phyloP scores from a whole-genome alignment of 768 basidiomycete species.

The Podaxis carcinomalis region DNA sequence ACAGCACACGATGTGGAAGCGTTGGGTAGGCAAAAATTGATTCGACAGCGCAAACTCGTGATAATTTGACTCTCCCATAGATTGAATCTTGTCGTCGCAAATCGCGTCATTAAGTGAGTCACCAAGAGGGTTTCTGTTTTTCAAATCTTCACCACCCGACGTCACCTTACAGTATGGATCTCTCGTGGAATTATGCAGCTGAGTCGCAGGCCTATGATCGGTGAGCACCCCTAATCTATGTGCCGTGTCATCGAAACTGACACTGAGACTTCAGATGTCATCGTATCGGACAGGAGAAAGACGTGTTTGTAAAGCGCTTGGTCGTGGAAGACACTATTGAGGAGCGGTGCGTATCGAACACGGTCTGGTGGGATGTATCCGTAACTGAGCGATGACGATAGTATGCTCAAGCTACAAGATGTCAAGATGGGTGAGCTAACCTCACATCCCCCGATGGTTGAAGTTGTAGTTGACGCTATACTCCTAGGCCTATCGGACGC shows the following conservation, averaged over 20 bases:
- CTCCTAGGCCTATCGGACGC: slow-evolving; percentile 56
- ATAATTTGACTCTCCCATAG: slow-evolving; percentile 17
- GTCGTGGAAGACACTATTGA: slow-evolving; percentile 70
- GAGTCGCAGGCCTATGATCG: slow-evolving; percentile 63
- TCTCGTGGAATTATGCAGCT: slow-evolving; percentile 71
- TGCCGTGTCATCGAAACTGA: slow-evolving; percentile 17
- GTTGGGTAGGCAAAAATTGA: slow-evolving; percentile 39
- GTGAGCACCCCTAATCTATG: slow-evolving; percentile 9
- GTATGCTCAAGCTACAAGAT: slow-evolving; percentile 68
- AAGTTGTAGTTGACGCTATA: background rate
- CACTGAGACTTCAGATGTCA: slow-evolving; percentile 43
- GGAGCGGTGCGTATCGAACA: slow-evolving; percentile 52
- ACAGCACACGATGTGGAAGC: slow-evolving; percentile 62
- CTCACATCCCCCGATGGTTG: background rate
- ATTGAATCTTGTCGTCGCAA: slow-evolving; percentile 61
- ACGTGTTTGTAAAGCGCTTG: slow-evolving; percentile 63
- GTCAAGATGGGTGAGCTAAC: slow-evolving; percentile 50
- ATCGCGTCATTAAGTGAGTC: slow-evolving; percentile 63
- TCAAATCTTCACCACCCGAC: background rate
- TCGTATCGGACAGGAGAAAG: slow-evolving; percentile 67
- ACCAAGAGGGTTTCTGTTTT: background rate
- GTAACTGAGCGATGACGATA: slow-evolving; percentile 17
- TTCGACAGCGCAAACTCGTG: background rate
- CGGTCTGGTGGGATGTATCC: background rate
- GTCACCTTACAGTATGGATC: slow-evolving; percentile 47